Conservation (phyloP, 441 rosid species). For the California macrophylla region DNA sequence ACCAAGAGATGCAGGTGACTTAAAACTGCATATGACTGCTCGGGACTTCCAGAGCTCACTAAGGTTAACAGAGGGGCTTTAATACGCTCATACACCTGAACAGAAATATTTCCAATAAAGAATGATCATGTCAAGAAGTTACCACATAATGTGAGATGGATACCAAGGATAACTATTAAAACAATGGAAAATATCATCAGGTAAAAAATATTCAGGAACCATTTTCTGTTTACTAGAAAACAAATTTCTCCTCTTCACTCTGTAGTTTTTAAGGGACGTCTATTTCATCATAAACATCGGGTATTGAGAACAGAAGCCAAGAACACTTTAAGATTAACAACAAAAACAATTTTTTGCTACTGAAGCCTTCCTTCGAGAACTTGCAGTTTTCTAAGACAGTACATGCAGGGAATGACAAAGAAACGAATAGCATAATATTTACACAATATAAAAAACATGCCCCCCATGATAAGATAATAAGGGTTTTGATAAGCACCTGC, state of each 20-base stretch:
- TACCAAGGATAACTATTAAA: constrained; percentile 8
- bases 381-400: background rate
- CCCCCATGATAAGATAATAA: constrained; percentile 5
- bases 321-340: background rate
- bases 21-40: constrained; percentile 86
- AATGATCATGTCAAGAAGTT: constrained; percentile 17
- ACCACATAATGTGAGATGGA: constrained; percentile 5
- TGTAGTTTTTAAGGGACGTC: background rate
- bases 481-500: constrained; percentile 42
- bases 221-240: background rate
- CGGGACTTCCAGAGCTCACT: constrained; percentile 97
- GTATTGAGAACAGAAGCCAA: background rate
- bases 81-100: constrained; percentile 87
- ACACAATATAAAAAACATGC: background rate
- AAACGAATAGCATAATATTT: background rate
- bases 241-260: background rate
- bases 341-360: background rate
- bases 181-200: background rate
- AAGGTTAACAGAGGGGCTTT: constrained; percentile 92
- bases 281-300: background rate
- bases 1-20: constrained; percentile 92
- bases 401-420: background rate
- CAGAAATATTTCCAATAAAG: constrained; percentile 18
- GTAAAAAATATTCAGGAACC: background rate
- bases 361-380: background rate